phyloP scores from a whole-genome alignment of 139 green algal genomes.

The Tetraselmis striata region DNA sequence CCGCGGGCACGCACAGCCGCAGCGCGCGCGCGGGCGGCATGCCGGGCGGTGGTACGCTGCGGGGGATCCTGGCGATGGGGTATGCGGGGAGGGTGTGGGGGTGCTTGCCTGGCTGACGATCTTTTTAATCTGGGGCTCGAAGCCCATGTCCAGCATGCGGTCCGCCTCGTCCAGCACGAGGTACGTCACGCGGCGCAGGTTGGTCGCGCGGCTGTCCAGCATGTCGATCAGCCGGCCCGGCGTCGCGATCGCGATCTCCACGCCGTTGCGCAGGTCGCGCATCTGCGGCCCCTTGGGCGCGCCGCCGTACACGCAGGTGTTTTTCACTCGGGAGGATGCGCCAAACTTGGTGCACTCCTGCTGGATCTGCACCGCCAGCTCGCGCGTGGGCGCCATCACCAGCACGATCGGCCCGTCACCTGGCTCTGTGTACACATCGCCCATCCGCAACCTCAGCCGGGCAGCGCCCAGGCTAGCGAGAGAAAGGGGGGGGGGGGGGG shows the following conservation, averaged over 20 bases:
- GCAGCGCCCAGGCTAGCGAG: neutral
- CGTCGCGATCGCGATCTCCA: conserved; percentile 90
- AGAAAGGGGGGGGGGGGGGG: too few relatives aligned
- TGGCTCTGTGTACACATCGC: conserved; percentile 58
- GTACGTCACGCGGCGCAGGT: conserved; percentile 75
- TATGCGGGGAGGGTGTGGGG: neutral
- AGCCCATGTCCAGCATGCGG: conserved; percentile 95
- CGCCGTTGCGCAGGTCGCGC: conserved; percentile 35
- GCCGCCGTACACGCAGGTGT: conserved; percentile 88
- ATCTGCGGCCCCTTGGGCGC: conserved; percentile 71
- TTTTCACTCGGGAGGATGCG: conserved; percentile 71
- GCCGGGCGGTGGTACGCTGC: neutral
- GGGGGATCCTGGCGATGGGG: too few relatives aligned
- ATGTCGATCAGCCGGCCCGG: conserved; percentile 84
- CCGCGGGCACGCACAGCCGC: neutral
- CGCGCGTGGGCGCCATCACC: conserved; percentile 81
- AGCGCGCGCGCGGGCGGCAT: neutral
- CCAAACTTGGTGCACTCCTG: conserved; percentile 90
- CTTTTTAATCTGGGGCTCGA: conserved; percentile 76
- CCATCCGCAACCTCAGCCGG: too few relatives aligned
- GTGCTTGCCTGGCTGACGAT: conserved; percentile 38
- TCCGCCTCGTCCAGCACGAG: conserved; percentile 93
- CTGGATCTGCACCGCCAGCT: conserved; percentile 90
- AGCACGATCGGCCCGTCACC: conserved; percentile 93
- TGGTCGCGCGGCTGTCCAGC: conserved; percentile 58